Evolutionary conservation across 139 green algal species (phyloP).

Genomic region (Chlamydomonas asymmetrica): DNA sequence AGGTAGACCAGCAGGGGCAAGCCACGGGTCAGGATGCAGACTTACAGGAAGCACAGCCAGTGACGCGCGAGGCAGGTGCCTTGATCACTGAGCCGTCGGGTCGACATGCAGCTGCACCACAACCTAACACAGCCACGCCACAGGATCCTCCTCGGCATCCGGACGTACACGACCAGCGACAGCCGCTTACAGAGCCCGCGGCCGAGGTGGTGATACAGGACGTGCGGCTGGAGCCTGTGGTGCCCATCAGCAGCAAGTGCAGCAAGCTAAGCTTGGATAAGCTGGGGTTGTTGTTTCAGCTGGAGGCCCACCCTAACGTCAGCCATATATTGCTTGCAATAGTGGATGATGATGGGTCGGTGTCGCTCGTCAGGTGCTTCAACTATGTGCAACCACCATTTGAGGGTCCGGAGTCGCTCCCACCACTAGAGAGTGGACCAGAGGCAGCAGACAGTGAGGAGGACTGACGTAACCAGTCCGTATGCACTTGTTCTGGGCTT

Average conservation of each 20-base stretch:
- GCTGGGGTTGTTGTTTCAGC: slow-evolving; percentile 20
- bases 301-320: slow-evolving; percentile 13
- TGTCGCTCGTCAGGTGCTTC: slow-evolving; percentile 42
- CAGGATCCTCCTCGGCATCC: too few species aligned
- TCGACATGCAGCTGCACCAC: too few species aligned
- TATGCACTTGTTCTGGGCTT: too few species aligned
- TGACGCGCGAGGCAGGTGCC: not conserved
- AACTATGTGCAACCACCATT: slow-evolving; percentile 44
- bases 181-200: not conserved
- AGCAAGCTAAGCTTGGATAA: slow-evolving; percentile 13
- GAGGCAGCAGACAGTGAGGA: not conserved
- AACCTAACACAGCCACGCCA: too few species aligned
- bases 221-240: slow-evolving; percentile 25
- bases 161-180: too few species aligned
- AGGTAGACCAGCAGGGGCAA: too few species aligned
- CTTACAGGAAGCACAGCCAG: not conserved
- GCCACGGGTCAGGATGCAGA: too few species aligned
- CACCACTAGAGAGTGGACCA: not conserved
- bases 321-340: slow-evolving; percentile 38
- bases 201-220: not conserved
- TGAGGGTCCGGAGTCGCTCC: slow-evolving; percentile 41
- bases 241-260: slow-evolving; percentile 45
- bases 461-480: too few species aligned
- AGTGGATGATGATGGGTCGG: slow-evolving; percentile 45
- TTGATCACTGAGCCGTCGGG: not conserved